Base-by-base conservation (phyloP, 2,329 filamentous ascomycete genomes). In the Xylaria sp. region DNA sequence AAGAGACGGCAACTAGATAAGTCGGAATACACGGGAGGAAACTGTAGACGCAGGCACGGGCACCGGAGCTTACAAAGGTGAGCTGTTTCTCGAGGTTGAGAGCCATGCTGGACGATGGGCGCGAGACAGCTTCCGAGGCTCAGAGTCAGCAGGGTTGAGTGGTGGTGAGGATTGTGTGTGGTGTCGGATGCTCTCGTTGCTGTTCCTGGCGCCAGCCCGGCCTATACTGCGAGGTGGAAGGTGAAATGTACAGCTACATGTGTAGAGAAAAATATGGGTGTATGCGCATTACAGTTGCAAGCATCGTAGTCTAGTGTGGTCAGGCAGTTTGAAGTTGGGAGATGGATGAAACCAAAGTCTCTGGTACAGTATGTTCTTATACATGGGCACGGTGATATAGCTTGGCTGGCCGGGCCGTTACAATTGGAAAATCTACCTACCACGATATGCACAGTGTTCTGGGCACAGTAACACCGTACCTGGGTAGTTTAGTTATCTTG, bases 81-180 rank as follows among this genome's bases (percentile, higher is more conserved):
- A 96, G 85, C 78, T 95, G 93, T 78, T 89, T 91, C 83, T 96
- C 93, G 60, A 96, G 86, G 76, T 94, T 90, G 76, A 96, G 86
- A 74, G 88, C 87, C 88, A 90, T 90, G 65, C 71, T 72, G 70
- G 65, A 48, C 70, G 60, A 43, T 28, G 28, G 58, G 48, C 25
- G 12, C 36, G 50, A 57, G 58, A 56, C 36, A 48, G 59, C 28
- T 56, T 46, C 55, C 52, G 65, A 58, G 67, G 43, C 53, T 48
- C 43, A 13, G 30, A 10, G 48, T 34, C 60, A 32, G 46, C 23
- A 36, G 53, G 13, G 32, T n/a, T 50, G 39, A 43, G 36, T 15
- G 18, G 41, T 50, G 46, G 36, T 45, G 58, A 48, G 46, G 23
- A 39, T 30, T 39, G 20, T 59, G 53, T 4, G 59, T 63, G 41